Evolutionary conservation across 768 basidiomycete genomes (phyloP), one percentile per base, ranked within the genome.

Genomic region (Suillus discolor): DNA sequence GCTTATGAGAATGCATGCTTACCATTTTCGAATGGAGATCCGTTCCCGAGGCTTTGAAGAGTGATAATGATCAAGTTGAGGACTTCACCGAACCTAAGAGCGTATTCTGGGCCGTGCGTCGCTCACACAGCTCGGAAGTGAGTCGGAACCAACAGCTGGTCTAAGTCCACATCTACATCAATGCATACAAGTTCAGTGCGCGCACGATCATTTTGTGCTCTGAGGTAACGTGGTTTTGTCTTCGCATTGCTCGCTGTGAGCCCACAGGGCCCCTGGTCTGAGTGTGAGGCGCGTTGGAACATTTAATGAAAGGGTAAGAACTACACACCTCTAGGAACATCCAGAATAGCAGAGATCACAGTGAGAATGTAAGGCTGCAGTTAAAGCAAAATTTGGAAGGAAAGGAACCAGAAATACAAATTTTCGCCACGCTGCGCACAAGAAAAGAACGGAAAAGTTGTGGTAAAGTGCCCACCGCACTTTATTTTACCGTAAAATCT

Each of bases 91-190:
- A 16, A 28, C 8, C 51, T 28, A 28, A 53, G 51, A 53, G 51
- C 51, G 96, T 64, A 96, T 76, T 9, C 97, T 96, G 75, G 98
- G 97, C 77, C 98, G 96, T 0, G 95, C 93, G 73, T 99, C 97
- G 1, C 97, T 96, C 94, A 99, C 96, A 66, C 94, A 94, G 72
- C 93, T 95, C 23, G 96, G n/a, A n/a, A n/a, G n/a, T n/a, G n/a
- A n/a, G n/a, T n/a, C n/a, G n/a, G 96, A 69, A 98, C 98, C 96
- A 96, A 98, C 28, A 99, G 82, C 77, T 99, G 96, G 79, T 98
- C 96, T 54, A 94, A 97, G 77, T 99, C 96, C 28, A 99, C 97
- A 75, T 99, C 97, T 0, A 97, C 97, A 7, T 97, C 96, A 25
- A 99, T 95, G 91, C 87, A 75, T 96, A 97, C 1, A 97, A 96